phyloP scores from a whole-genome alignment of 148 eudicot genomes.

The Chenopodium quinoa region DNA sequence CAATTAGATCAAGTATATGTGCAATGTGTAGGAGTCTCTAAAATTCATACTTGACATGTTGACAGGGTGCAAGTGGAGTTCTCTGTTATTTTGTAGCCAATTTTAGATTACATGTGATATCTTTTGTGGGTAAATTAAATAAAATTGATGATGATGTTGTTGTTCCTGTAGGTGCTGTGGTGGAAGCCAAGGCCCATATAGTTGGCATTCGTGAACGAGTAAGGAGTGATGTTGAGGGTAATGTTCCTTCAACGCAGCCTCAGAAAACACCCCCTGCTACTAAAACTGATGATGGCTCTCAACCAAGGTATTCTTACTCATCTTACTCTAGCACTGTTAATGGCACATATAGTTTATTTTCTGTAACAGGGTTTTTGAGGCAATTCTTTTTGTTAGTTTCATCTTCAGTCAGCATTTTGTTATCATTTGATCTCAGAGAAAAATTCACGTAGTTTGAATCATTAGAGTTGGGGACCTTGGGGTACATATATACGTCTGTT shows the following conservation, averaged over 20 bases:
- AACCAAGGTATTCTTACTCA: slow-evolving; percentile 58
- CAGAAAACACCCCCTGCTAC: slow-evolving; percentile 32
- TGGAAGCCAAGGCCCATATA: slow-evolving; percentile 81
- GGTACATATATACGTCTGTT: neutral
- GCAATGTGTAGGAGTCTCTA: neutral
- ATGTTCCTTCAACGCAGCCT: slow-evolving; percentile 31
- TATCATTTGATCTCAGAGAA: neutral
- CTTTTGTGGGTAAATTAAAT: neutral
- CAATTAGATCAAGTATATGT: neutral
- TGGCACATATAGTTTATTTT: neutral
- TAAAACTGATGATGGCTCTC: slow-evolving; percentile 57
- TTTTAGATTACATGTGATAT: slow-evolving; percentile 1
- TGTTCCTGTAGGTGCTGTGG: slow-evolving; percentile 59
- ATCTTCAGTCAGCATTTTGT: neutral
- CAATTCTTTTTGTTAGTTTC: neutral
- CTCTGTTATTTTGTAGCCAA: neutral
- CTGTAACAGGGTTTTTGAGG: too few relatives aligned
- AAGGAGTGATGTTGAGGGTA: slow-evolving; percentile 77
- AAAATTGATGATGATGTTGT: neutral
- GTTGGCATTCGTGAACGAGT: slow-evolving; percentile 93
- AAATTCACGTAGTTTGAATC: neutral
- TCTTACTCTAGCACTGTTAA: neutral
- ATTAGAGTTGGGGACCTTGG: too few relatives aligned
- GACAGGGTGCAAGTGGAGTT: neutral
- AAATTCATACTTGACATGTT: neutral